Conservation (phyloP, 176 grass and related monocot species). For the Hordeum marinum region DNA sequence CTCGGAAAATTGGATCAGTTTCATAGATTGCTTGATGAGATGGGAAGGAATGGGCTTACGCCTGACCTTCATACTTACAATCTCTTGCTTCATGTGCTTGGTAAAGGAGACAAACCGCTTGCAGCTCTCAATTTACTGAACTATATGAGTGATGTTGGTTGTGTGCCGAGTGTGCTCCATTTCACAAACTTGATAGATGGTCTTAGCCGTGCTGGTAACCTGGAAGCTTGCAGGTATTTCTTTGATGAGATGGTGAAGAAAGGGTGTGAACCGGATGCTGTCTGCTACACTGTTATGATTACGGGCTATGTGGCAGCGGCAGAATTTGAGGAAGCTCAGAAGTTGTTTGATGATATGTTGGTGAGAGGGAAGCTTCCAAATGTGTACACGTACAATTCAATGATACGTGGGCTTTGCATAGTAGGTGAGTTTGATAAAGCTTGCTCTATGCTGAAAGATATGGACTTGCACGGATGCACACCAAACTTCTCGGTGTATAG, state of each 20-base stretch:
- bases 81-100: slow-evolving; percentile 86
- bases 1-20: slow-evolving; percentile 82
- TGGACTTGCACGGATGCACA: slow-evolving; percentile 69
- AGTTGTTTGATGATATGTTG: slow-evolving; percentile 83
- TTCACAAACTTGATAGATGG: slow-evolving; percentile 97
- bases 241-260: slow-evolving; percentile 95
- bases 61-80: slow-evolving; percentile 91
- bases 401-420: slow-evolving; percentile 69
- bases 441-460: slow-evolving; percentile 75
- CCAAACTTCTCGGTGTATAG: slow-evolving; percentile 94
- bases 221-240: slow-evolving; percentile 94
- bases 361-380: slow-evolving; percentile 75
- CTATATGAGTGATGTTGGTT: slow-evolving; percentile 86
- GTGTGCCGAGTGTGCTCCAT: slow-evolving; percentile 75
- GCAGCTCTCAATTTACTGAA: slow-evolving; percentile 91
- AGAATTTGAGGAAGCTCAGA: slow-evolving; percentile 63
- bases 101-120: slow-evolving; percentile 87
- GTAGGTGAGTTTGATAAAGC: slow-evolving; percentile 81
- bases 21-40: slow-evolving; percentile 80
- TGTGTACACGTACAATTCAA: slow-evolving; percentile 90
- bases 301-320: slow-evolving; percentile 69
- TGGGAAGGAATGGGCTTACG: slow-evolving; percentile 61
- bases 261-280: slow-evolving; percentile 75
- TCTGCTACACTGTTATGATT: slow-evolving; percentile 93
- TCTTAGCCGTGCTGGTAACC: slow-evolving; percentile 80